Percentiles rank a stretch among this genome's conserved stretches.
These are phyloP conservation scores for Paxillus ammoniavirescens DNA, from an alignment of 768 basidiomycete species.

Conservation along the genomic window DNA sequence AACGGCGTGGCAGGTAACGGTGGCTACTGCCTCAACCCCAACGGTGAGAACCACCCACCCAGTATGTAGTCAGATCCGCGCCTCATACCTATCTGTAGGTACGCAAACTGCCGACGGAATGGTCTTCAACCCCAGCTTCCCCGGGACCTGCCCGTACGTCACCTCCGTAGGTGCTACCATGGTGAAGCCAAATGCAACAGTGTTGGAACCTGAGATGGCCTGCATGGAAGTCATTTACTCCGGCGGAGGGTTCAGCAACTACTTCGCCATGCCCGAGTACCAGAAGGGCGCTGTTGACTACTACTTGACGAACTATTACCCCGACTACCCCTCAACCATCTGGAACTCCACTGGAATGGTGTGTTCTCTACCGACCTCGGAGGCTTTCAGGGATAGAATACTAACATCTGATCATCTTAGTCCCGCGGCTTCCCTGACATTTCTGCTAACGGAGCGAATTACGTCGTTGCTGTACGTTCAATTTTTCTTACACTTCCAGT, in stretches of 20 bases:
- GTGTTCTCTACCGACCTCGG: background rate
- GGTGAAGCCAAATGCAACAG: slow-evolving; percentile 33
- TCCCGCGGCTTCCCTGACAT: slow-evolving; percentile 39
- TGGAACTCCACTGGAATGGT: slow-evolving; percentile 31
- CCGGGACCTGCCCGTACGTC: slow-evolving; percentile 42
- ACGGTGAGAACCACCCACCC: slow-evolving; percentile 11
- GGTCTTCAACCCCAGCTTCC: slow-evolving; percentile 55
- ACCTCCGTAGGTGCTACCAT: slow-evolving; percentile 48
- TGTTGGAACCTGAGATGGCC: slow-evolving; percentile 19
- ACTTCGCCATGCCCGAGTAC: slow-evolving; percentile 41
- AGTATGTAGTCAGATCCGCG: background rate
- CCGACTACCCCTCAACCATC: slow-evolving; percentile 22
- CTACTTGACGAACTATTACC: slow-evolving; percentile 31
- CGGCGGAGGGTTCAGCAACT: slow-evolving; percentile 40
- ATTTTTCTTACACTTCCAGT: background rate
- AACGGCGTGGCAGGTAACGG: slow-evolving; percentile 30
- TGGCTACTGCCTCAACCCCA: slow-evolving; percentile 31
- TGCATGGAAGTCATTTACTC: slow-evolving; percentile 30
- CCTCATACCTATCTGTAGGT: background rate
- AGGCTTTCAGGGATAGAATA: background rate
- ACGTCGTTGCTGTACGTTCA: slow-evolving; percentile 19
- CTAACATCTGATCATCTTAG: slow-evolving; percentile 19
- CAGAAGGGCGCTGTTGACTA: slow-evolving; percentile 33
- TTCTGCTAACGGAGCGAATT: slow-evolving; percentile 36
- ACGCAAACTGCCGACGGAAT: slow-evolving; percentile 45